Conservation (phyloP, 2,329 filamentous ascomycete species). For the Talaromyces sp. region DNA sequence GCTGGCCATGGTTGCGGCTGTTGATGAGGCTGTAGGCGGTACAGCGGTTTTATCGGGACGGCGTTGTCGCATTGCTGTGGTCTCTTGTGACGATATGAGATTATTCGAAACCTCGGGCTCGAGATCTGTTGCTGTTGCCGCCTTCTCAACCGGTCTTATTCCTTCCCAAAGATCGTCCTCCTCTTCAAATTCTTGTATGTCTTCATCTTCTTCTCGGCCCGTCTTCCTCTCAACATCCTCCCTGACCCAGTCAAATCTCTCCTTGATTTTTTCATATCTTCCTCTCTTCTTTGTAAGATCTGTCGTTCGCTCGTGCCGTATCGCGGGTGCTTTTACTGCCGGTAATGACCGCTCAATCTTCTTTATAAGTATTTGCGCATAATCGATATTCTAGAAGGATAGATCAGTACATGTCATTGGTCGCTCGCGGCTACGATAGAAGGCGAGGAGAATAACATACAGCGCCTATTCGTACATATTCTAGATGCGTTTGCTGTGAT, state of each 20-base stretch:
- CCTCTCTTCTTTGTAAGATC: slow-evolving; percentile 42
- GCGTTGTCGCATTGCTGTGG: slow-evolving; percentile 11
- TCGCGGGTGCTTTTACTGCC: slow-evolving; percentile 39
- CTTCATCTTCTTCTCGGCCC: slow-evolving; percentile 21
- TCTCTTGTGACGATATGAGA: neutral
- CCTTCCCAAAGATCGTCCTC: slow-evolving; percentile 19
- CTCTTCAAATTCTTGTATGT: slow-evolving; percentile 26
- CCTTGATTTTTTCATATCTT: slow-evolving; percentile 35
- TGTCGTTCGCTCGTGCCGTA: slow-evolving; percentile 40
- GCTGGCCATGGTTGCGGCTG: neutral
- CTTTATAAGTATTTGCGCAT: slow-evolving; percentile 43
- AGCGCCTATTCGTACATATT: slow-evolving; percentile 43
- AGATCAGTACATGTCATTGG: slow-evolving; percentile 11
- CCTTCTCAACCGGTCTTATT: neutral
- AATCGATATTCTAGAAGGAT: slow-evolving; percentile 43
- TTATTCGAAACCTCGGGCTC: neutral
- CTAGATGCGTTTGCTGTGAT: slow-evolving; percentile 41
- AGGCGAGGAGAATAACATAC: slow-evolving; percentile 29
- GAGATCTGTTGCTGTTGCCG: neutral
- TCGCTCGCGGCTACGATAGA: neutral
- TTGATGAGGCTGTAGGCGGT: neutral
- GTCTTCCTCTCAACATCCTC: slow-evolving; percentile 23
- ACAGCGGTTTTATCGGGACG: neutral
- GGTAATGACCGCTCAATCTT: slow-evolving; percentile 43
- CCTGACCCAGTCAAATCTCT: slow-evolving; percentile 34